Evolutionary conservation across 169 alveolate genomes (phyloP), one percentile per base, ranked within the genome.

Genomic region (Plasmodium cynomolgi): DNA sequence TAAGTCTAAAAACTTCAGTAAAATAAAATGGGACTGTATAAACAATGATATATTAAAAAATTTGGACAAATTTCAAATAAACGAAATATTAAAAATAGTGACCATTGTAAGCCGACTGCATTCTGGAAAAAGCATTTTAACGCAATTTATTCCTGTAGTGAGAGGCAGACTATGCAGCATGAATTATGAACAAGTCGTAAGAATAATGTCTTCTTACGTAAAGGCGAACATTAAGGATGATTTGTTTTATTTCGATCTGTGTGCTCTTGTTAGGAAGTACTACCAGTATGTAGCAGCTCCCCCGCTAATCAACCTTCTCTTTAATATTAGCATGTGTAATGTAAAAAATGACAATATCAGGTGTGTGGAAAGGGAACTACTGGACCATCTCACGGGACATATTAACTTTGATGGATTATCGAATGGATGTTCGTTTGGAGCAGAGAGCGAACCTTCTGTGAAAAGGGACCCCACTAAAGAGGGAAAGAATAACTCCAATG

Each of bases 11-110:
- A 77, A 58, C 72, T 88, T 88, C 82, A 88, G 58, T 88, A 88
- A 88, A 88, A 88, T 88, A 37, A 88, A 88, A 79, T 88, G 94
- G 94, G 81, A 88, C 31, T 88, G 94, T 62, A 54, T 88, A 39
- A 58, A 44, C 29, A 88, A 88, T 77, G 94, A 88, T 58, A 80
- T 88, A 56, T 23, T 88, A 58, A 79, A 88, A 77, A 88, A 80
- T 88, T 79, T 33, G 68, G 56, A 77, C 71, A 79, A 88, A 62
- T 88, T 88, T 79, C 81, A 80, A 71, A 37, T 73, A 80, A 62
- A 79, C 71, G 94, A 88, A 62, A 80, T 88, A 58, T 58, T 88
- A 73, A 58, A 58, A 39, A 79, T 88, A 88, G 82, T 73, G 33
- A 88, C 17, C 72, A 58, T 88, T 41, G 31, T 88, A 23, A 88